Evolutionary conservation across 2,329 filamentous ascomycete species (phyloP), one percentile per base, ranked within the genome.

Genomic region (Cadophora gregata): DNA sequence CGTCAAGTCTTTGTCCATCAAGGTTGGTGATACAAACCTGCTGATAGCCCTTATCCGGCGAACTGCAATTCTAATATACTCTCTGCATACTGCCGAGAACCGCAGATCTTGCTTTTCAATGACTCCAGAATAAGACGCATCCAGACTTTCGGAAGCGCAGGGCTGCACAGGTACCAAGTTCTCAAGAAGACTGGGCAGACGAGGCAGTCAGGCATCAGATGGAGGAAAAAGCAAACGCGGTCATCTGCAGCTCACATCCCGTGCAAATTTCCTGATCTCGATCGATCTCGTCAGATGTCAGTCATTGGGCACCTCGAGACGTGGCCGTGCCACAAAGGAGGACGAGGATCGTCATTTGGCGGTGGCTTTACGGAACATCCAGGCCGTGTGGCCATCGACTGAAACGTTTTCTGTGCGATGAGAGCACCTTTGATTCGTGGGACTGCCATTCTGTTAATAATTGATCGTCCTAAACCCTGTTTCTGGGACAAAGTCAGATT

Each of bases 261-360:
- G 33, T 25, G n/a, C 55, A 58, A 42, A 2, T 19, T 24, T 21
- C 27, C 33, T 38, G 55, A 58, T 58, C 55, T 58, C 55, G 55
- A 58, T 58, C 31, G 31, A 58, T 58, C 55, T 25, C 19, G 21
- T 36, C 29, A 1, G 24, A 56, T 12, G 6, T 29, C 31, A 56
- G 24, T 16, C 55, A 19, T 12, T 21, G 21, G 33, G 31, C 25
- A 12, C 10, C n/a, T 31, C 31, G 31, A 24, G 53, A 8, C 53
- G n/a, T 12, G 33, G 12, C 21, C 55, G 55, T 58, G 55, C 55
- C 21, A 38, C 55, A 33, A 19, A 24, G 6, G 27, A 33, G 42
- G n/a, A 50, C 9, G 29, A 36, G n/a, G 62, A 63, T 63, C 62
- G 33, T 24, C 62, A 38, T 38, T 63, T 63, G 59, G 62, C 38